These are phyloP conservation scores for Erythrobasidium yunnanense DNA, from an alignment of 768 basidiomycete species.

Conservation along the genomic window DNA sequence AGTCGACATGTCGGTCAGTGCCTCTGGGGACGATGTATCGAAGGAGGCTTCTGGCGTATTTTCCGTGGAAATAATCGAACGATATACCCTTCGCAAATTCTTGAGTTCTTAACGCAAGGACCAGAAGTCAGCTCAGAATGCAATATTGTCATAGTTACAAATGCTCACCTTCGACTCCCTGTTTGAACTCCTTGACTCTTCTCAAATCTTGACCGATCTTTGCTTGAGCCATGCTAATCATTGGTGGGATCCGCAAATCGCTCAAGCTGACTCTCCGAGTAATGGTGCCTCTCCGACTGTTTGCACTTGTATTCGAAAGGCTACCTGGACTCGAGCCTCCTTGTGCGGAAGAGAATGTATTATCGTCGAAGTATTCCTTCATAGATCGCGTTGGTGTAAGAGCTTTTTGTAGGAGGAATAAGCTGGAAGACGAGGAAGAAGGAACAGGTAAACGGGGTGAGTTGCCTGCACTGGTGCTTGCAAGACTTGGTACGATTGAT, in stretches of 20 bases:
- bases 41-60: not conserved
- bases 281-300: not conserved
- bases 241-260: constrained; percentile 37
- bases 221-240: constrained; percentile 38
- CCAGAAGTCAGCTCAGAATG: not conserved
- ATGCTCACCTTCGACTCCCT: constrained; percentile 36
- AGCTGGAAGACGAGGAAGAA: no score
- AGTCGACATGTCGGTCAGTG: no score
- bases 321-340: not conserved
- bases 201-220: constrained; percentile 38
- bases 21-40: no score
- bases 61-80: not conserved
- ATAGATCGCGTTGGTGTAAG: no score
- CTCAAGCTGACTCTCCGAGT: constrained; percentile 37
- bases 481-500: no score
- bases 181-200: constrained; percentile 38
- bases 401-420: no score
- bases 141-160: not conserved
- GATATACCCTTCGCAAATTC: not conserved
- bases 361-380: no score
- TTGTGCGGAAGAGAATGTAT: not conserved
- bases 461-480: no score
- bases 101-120: not conserved
- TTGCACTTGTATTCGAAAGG: not conserved
- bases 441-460: no score